Evolutionary conservation across 805 yeast genomes (phyloP).

Genomic region (Isabelozyma pseudorhagii): DNA sequence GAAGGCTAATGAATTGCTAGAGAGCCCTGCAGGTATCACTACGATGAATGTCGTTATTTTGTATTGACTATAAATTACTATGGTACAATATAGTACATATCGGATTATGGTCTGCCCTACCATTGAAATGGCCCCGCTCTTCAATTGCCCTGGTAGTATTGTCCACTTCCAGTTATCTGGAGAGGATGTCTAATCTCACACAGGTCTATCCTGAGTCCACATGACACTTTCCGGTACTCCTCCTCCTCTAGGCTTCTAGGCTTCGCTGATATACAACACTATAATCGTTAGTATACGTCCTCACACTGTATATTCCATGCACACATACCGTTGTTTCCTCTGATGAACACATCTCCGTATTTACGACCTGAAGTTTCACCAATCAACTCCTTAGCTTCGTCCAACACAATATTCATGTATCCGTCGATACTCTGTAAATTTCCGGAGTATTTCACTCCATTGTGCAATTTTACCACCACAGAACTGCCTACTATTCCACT

Average conservation of each 20-base stretch:
- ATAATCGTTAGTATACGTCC: slow-evolving; percentile 21
- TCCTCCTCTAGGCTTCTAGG: slow-evolving; percentile 8
- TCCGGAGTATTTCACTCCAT: slow-evolving; percentile 77
- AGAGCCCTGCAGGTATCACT: not conserved
- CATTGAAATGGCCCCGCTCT: not conserved
- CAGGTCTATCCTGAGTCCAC: no score
- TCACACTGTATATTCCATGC: not conserved
- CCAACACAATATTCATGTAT: slow-evolving; percentile 90
- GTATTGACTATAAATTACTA: not conserved
- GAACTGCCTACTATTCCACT: slow-evolving; percentile 73
- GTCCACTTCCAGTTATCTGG: not conserved
- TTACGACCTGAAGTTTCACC: slow-evolving; percentile 42
- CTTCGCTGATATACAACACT: slow-evolving; percentile 44
- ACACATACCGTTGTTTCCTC: slow-evolving; percentile 80
- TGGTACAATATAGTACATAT: slow-evolving; percentile 3
- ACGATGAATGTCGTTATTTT: not conserved
- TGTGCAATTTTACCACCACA: slow-evolving; percentile 79
- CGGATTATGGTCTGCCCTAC: not conserved
- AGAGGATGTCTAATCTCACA: not conserved
- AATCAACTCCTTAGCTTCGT: slow-evolving; percentile 66
- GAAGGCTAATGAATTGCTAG: not conserved
- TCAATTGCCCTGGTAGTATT: not conserved
- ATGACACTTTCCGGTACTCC: not conserved
- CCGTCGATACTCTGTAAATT: slow-evolving; percentile 88
- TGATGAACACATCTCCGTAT: slow-evolving; percentile 77